Conservation (phyloP, 2,329 filamentous ascomycete species). For the Aspergillus nomiae region DNA sequence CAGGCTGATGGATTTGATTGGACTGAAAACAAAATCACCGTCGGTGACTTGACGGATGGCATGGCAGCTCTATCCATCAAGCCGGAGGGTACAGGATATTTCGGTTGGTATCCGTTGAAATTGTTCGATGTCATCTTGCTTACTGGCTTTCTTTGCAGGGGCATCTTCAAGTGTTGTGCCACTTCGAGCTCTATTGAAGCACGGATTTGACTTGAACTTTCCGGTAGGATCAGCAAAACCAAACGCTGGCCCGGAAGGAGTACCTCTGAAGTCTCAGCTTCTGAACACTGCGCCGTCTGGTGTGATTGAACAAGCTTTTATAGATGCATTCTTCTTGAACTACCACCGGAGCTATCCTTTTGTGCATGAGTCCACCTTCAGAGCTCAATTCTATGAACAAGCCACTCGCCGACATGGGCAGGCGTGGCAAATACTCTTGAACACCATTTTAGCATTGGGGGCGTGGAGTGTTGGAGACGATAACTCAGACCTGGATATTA, state of each 20-base stretch:
- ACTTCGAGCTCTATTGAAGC: conserved; percentile 40
- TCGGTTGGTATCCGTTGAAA: conserved; percentile 27
- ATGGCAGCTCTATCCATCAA: conserved; percentile 45
- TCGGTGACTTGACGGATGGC: conserved; percentile 42
- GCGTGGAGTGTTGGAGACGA: conserved; percentile 47
- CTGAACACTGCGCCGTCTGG: conserved; percentile 41
- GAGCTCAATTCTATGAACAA: conserved; percentile 49
- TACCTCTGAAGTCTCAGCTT: conserved; percentile 42
- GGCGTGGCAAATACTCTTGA: conserved; percentile 50
- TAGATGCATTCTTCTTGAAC: conserved; percentile 50
- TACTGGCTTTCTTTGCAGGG: conserved; percentile 23
- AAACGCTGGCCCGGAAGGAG: conserved; percentile 23
- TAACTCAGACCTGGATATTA: conserved; percentile 46
- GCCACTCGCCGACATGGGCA: conserved; percentile 45
- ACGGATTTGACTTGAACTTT: conserved; percentile 43
- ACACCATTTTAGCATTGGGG: conserved; percentile 49
- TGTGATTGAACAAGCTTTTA: conserved; percentile 43
- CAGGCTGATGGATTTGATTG: conserved; percentile 43
- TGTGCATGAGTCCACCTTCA: conserved; percentile 51
- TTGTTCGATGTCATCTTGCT: neutral
- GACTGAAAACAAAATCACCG: conserved; percentile 41
- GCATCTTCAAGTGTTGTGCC: conserved; percentile 44
- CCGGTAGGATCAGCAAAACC: conserved; percentile 32
- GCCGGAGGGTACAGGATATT: conserved; percentile 43
- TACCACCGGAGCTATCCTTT: conserved; percentile 53